Conservation (phyloP, 192 early-diverging fungal species). For the Backusella macrospora region DNA sequence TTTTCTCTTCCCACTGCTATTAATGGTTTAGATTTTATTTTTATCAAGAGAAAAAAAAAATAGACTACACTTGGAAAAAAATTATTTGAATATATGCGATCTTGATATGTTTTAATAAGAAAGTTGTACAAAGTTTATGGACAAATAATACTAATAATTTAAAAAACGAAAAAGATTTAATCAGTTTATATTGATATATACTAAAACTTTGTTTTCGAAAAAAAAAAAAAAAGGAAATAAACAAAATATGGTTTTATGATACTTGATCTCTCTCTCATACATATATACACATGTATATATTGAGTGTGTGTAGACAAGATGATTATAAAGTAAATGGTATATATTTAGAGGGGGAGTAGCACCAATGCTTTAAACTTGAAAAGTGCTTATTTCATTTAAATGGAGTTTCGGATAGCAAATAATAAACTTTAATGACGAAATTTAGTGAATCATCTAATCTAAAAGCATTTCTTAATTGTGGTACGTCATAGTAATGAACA, state of each 20-base stretch:
- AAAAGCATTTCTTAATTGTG: neutral
- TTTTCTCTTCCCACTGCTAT: too few species aligned
- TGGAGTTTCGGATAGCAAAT: constrained; percentile 5
- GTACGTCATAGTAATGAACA: too few species aligned
- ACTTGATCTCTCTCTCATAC: too few species aligned
- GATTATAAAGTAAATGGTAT: neutral
- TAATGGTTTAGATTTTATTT: too few species aligned
- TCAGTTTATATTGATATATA: neutral
- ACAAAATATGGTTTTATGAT: neutral
- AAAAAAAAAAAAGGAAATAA: neutral
- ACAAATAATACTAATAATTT: neutral
- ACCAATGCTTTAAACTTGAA: neutral
- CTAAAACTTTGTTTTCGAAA: neutral
- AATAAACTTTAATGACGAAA: neutral
- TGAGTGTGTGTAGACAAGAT: neutral
- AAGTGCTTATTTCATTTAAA: neutral
- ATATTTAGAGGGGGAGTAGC: neutral
- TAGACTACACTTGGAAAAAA: too few species aligned
- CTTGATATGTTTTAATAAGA: neutral
- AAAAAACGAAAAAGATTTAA: neutral
- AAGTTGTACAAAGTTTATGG: neutral
- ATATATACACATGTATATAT: too few species aligned
- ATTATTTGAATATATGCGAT: neutral
- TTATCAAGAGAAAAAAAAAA: too few species aligned
- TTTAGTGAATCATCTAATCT: neutral